Evolutionary conservation across 768 basidiomycete genomes (phyloP), one percentile per base, ranked within the genome.

Genomic region (Megacollybia marginata): DNA sequence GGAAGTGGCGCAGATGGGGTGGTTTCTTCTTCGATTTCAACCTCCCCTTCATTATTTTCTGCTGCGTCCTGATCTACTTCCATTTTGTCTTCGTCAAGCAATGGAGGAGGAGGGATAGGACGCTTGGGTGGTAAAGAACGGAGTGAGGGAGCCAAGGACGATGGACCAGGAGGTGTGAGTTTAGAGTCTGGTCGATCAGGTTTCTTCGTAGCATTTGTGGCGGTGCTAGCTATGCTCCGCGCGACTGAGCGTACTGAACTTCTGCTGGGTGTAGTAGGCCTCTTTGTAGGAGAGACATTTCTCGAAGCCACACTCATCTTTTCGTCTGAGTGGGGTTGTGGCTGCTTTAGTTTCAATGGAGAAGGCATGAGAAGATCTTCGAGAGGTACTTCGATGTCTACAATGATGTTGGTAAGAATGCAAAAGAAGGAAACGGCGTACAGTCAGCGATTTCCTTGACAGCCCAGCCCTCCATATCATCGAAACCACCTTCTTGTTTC

Each of bases 381-480:
- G 6, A 82, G 66, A 1, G 84, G 72, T 10, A 93, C 79, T 61
- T 94, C 90, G 47, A 94, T 79, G 61, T 88, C 92, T 92, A 57
- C 44, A 15, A 35, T 23, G 44, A 46, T 11, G 32, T 46, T 46
- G 47, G 34, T 49, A 48, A 10, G 6, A 33, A 38, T 42, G 20
- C 58, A 36, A 40, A 36, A 23, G 44, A 33, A 32, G n/a, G 42
- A 34, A 13, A 23, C 19, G 23, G 35, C 86, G 57, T 54, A 89
- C 91, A 77, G 58, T 87, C 80, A 38, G 81, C 78, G 36, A 98
- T 91, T 60, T 97, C 95, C 62, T 91, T 85, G 48, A 94, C 62
- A 0, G 87, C 82, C 91, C 92, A 96, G 4, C 75, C 76, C 45
- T 95, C 91, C n/a, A 98, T 72, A 4, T 67, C 61, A 46, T 86